A percentile compares a stretch with the other conserved stretches of the same genome.
These are phyloP conservation scores for Fomitopsis pulvina DNA, from an alignment of 768 basidiomycete species.

Conservation along the genomic window DNA sequence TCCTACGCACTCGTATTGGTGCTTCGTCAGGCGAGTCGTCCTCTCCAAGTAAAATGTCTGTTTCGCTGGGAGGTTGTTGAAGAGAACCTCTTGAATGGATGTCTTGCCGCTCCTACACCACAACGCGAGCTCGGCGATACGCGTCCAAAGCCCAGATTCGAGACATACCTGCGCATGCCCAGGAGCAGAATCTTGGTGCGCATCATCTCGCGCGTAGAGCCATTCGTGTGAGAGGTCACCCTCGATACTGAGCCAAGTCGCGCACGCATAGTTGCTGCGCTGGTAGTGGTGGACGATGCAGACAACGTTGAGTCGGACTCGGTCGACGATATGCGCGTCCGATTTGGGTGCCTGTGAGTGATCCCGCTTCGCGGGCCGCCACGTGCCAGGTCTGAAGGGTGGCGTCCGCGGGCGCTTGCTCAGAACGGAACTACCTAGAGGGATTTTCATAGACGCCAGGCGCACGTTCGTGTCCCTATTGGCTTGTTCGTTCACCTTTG, in stretches of 20 bases:
- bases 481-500: background rate
- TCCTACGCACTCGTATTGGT: slow-evolving; percentile 69
- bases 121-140: slow-evolving; percentile 1
- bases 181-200: slow-evolving; percentile 69
- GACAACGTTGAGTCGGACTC: background rate
- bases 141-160: background rate
- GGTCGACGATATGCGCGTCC: background rate
- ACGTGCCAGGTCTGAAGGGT: background rate
- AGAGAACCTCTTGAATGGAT: slow-evolving; percentile 86
- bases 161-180: slow-evolving; percentile 59
- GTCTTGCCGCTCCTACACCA: slow-evolving; percentile 79
- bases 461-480: slow-evolving; percentile 7
- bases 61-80: slow-evolving; percentile 75
- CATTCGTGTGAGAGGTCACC: background rate
- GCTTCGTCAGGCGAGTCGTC: slow-evolving; percentile 70
- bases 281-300: background rate
- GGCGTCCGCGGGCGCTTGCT: background rate
- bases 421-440: background rate
- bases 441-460: background rate
- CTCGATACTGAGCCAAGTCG: background rate
- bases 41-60: slow-evolving; percentile 89
- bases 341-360: too few species aligned
- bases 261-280: background rate
- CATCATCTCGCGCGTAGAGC: slow-evolving; percentile 10
- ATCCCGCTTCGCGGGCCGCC: background rate